phyloP scores from a whole-genome alignment of 768 basidiomycete genomes.

The Mycena capillaripes region DNA sequence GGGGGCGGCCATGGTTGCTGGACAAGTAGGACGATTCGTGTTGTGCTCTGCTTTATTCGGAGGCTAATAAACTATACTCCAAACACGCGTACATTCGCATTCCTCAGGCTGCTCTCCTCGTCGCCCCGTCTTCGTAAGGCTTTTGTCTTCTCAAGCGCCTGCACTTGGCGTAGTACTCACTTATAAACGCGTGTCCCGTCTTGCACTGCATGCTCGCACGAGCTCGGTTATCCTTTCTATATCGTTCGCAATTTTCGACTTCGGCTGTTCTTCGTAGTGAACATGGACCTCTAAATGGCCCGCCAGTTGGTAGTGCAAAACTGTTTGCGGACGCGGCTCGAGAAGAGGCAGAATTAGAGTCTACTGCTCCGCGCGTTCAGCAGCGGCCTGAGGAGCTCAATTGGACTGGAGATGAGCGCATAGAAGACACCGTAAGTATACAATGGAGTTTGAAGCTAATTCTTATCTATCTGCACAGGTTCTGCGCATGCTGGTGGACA shows the following conservation, averaged over 20 bases:
- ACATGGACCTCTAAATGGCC: background rate
- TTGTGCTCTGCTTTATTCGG: constrained; percentile 12
- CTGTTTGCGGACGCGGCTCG: constrained; percentile 30
- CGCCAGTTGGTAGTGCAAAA: constrained; percentile 29
- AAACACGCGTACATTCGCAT: background rate
- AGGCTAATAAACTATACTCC: background rate
- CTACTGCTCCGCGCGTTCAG: background rate
- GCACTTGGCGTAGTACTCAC: too few relatives aligned
- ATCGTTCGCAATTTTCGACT: constrained; percentile 18
- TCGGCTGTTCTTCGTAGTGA: background rate
- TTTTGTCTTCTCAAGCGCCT: too few relatives aligned
- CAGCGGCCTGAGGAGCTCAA: constrained; percentile 20
- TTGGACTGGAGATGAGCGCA: constrained; percentile 36
- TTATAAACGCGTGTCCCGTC: too few relatives aligned
- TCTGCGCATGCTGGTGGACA: constrained; percentile 88
- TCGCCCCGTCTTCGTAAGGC: too few relatives aligned
- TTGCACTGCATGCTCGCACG: constrained; percentile 5
- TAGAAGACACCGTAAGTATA: constrained; percentile 27
- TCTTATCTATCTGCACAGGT: constrained; percentile 49
- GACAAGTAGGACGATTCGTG: constrained; percentile 16
- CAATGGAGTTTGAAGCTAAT: background rate
- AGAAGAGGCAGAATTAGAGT: constrained; percentile 23
- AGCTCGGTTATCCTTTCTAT: background rate
- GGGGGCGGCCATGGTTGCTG: constrained; percentile 58
- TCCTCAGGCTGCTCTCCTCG: too few relatives aligned